phyloP scores from a whole-genome alignment of 2,329 filamentous ascomycete genomes.

The Ascosphaera apis region DNA sequence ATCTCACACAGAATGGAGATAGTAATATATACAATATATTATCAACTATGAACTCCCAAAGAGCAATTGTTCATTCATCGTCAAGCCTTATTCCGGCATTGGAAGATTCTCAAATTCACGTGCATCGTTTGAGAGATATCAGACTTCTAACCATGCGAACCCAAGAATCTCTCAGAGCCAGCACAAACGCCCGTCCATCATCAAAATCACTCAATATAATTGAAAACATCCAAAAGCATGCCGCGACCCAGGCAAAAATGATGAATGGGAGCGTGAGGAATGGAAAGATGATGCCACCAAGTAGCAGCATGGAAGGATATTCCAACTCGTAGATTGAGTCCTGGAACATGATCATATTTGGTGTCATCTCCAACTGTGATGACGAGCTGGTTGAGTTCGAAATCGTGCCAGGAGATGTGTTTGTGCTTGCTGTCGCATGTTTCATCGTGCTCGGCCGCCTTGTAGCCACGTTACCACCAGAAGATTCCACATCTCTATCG shows the following conservation, averaged over 20 bases:
- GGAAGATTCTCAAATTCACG: no score
- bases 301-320: conserved; percentile 19
- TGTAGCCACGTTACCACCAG: no score
- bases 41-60: no score
- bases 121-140: no score
- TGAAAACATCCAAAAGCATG: conserved; percentile 38
- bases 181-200: conserved; percentile 35
- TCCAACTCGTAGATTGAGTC: conserved; percentile 5
- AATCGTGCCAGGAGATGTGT: conserved; percentile 12
- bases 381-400: conserved; percentile 20
- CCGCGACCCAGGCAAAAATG: conserved; percentile 34
- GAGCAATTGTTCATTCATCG: no score
- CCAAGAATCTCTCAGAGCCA: conserved; percentile 37
- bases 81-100: no score
- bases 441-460: neutral
- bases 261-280: conserved; percentile 33
- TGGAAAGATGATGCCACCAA: conserved; percentile 32
- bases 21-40: no score
- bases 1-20: no score
- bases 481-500: no score
- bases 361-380: conserved; percentile 10
- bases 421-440: conserved; percentile 4
- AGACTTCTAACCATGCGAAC: conserved; percentile 23
- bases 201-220: conserved; percentile 29
- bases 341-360: conserved; percentile 6